Base-by-base conservation (phyloP, 2,329 filamentous ascomycete genomes). In the Colletotrichum cordylinicola region DNA sequence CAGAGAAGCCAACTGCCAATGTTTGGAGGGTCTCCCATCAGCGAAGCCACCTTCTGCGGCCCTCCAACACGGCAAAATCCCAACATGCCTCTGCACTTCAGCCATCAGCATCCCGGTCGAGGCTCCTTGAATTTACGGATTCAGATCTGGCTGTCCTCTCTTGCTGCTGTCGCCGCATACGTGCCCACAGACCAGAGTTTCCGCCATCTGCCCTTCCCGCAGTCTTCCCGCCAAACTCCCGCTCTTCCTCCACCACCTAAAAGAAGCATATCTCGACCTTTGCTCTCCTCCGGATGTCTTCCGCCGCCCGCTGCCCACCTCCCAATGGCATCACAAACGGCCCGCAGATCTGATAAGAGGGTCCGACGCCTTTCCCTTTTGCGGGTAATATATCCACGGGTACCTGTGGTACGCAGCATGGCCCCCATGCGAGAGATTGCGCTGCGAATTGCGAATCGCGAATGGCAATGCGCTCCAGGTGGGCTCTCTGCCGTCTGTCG, bases 251-350 rank as follows among this genome's bases (percentile, higher is more conserved):
- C 43, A 16, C 43, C 56, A 21, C 18, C 35, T 27, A 55, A 67
- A 64, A 71, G 39, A 67, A 75, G 69, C 62, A 72, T 67, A 62
- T 72, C 31, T 66, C 58, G 56, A 67, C 72, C 43, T n/a, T 39
- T 58, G 13, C 58, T 37, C 29, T 35, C 15, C 29, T 31, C 31
- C 58, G 33, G 31, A 33, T 33, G 18, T 33, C 27, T 61, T n/a
- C 58, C 21, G 35, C 56, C 55, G 21, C 10, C 24, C 15, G 35
- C 18, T 12, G 27, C 24, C 55, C 24, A 18, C 27, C 60, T 18
- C 27, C 66, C 61, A 24, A 13, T 39, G 35, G 39, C 56, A 64
- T 73, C 35, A 35, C 60, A 39, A 37, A n/a, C 52, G 37, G 61
- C 39, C 43, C 33, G 58, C 64, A 48, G 35, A 75, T 75, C 64